Base-by-base conservation (phyloP, 352 stramenopile species). In the Globisporangium megalacanthum region DNA sequence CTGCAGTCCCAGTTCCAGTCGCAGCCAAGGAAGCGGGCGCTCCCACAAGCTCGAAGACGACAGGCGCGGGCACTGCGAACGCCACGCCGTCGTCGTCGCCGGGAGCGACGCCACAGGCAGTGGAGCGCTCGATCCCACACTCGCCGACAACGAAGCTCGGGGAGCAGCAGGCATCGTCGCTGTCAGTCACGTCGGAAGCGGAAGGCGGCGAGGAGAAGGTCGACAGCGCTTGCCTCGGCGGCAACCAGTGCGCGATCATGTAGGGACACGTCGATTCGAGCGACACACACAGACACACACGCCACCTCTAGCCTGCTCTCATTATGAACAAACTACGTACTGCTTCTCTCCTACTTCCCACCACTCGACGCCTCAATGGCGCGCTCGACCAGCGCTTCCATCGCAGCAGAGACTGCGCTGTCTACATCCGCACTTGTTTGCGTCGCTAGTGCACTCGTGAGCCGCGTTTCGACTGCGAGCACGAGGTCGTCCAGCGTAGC, bases 211-310 rank as follows among this genome's bases (percentile, higher is more conserved):
- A 70, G 11, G 68, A 73, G 49, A 65, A 60, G 41, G 33, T 86
- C 10, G 65, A 83, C 46, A 73, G 72, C 47, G 62, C 61, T 17
- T 83, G 77, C 47, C 45, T 64, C 35, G 58, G 58, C 15, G 73
- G 66, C 58, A 58, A 64, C 53, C 68, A 69, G 54, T 88, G 78
- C 72, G 55, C 58, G 60, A 53, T 88, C 73, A 86, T 86, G 78
- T 88, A 76, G 50, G 44, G 17, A 1, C 54, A 7, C 55, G 47
- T n/a, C 4, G 4, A 22, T 29, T 10, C 44, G 52, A 14, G 13
- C 10, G 20, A n/a, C 36, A 42, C 11, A 44, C 9, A 13, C 14
- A 15, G 42, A 36, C 25, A 29, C 35, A 39, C 7, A 13, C 6
- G 35, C 3, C 35, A 39, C 35, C 35, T 39, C 35, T 39, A 39